Evolutionary conservation across 1,284 basidiomycete genomes (phyloP), one percentile per base, ranked within the genome.

Genomic region (Phellinidium pouzarii): DNA sequence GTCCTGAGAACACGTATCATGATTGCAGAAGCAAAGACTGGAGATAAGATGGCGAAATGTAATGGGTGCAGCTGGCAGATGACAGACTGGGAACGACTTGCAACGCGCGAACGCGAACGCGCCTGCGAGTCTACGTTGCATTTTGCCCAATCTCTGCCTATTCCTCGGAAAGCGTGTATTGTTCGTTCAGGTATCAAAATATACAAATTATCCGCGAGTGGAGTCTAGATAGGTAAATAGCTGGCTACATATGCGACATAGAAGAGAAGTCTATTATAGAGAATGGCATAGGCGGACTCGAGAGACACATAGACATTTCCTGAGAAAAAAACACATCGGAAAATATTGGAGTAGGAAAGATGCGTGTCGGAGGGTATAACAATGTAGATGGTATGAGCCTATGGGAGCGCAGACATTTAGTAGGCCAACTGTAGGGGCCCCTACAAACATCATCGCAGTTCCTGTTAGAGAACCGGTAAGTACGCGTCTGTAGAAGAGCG

Each of bases 201-300:
- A 26, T 52, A 51, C 54, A 55, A 47, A 55, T 55, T 55, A 55
- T 55, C 49, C 48, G 48, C 37, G 26, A 25, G 11, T 44, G 44
- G 47, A 38, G 40, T 38, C 20, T 27, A 26, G 19, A 17, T 26
- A 22, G 34, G 23, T 41, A 49, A 23, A 40, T n/a, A 7, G 37
- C 19, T n/a, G 48, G 51, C 17, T 41, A 55, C 53, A 47, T 26
- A 36, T 20, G 20, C 19, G 43, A 37, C 27, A 14, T 37, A 31
- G n/a, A 40, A 25, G 23, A 42, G 42, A 31, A 19, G 25, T 41
- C 20, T 27, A 27, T 4, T 38, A 45, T 34, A 29, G n/a, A 14
- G 36, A 34, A 36, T 41, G 52, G 44, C 27, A 19, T 46, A 40
- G 52, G 29, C 40, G 17, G 4, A 25, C 54, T 48, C 48, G 50